phyloP scores from a whole-genome alignment of 2,329 filamentous ascomycete species.

The Phialocephala sp. region DNA sequence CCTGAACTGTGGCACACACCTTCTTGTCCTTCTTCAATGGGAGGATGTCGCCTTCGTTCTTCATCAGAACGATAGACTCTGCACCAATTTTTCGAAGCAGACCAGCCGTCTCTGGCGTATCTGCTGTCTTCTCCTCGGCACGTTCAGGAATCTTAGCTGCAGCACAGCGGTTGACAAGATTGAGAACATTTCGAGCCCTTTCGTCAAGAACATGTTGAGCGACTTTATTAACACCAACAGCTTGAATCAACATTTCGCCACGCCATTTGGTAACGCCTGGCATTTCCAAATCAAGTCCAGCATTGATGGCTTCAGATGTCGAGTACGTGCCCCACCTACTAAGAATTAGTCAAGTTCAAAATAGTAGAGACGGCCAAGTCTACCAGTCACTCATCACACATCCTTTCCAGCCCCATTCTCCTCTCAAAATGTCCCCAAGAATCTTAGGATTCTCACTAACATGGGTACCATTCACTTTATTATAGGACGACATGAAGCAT shows the following conservation, averaged over 20 bases:
- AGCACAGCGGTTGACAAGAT: conserved; percentile 45
- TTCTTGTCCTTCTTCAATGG: conserved; percentile 65
- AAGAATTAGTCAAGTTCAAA: conserved; percentile 14
- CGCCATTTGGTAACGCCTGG: conserved; percentile 52
- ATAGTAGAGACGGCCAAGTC: conserved; percentile 24
- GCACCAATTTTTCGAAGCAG: conserved; percentile 62
- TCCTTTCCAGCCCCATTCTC: conserved; percentile 53
- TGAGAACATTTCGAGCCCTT: conserved; percentile 37
- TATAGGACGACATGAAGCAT: conserved; percentile 55
- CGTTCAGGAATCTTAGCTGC: conserved; percentile 36
- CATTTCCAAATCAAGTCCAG: conserved; percentile 65
- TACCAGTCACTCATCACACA: conserved; percentile 56
- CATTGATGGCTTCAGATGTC: conserved; percentile 55
- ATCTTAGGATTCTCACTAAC: conserved; percentile 49
- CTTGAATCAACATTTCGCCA: conserved; percentile 36
- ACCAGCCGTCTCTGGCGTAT: conserved; percentile 44
- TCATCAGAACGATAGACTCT: conserved; percentile 67
- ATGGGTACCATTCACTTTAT: conserved; percentile 53
- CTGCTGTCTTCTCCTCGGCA: conserved; percentile 37
- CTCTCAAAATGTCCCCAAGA: conserved; percentile 48
- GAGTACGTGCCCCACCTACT: conserved; percentile 57
- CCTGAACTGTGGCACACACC: too few species aligned
- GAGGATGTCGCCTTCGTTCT: conserved; percentile 63
- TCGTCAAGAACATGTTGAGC: conserved; percentile 36
- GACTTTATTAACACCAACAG: conserved; percentile 35